phyloP scores from a whole-genome alignment of 2,329 filamentous ascomycete species.

The Fusarium citri region DNA sequence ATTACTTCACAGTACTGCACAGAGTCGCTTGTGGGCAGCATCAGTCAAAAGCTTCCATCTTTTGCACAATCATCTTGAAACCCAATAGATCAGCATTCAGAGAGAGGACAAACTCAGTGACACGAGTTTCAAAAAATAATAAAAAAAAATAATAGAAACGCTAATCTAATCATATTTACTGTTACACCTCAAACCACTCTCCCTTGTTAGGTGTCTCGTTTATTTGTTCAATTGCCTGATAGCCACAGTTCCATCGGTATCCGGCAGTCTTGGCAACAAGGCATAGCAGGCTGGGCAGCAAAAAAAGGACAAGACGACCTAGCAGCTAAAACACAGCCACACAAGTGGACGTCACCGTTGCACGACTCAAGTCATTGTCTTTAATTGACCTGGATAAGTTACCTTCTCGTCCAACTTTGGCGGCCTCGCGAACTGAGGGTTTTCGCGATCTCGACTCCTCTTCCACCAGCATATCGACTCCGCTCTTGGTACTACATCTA shows the following conservation, averaged over 20 bases:
- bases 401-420: slow-evolving; percentile 44
- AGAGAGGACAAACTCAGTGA: background rate
- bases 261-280: slow-evolving; percentile 29
- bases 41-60: background rate
- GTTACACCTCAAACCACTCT: background rate
- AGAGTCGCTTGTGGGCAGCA: background rate
- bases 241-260: slow-evolving; percentile 34
- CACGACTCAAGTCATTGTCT: slow-evolving; percentile 27
- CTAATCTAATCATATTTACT: background rate
- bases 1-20: background rate
- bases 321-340: slow-evolving; percentile 42
- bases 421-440: slow-evolving; percentile 44
- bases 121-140: background rate
- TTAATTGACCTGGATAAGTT: slow-evolving; percentile 43
- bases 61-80: background rate
- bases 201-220: background rate
- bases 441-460: slow-evolving; percentile 29
- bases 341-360: slow-evolving; percentile 50
- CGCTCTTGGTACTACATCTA: slow-evolving; percentile 8
- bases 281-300: slow-evolving; percentile 33
- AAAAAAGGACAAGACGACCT: slow-evolving; percentile 25
- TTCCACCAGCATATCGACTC: slow-evolving; percentile 14
- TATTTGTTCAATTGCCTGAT: slow-evolving; percentile 20
- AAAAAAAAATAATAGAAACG: too few species aligned
- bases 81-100: background rate